Evolutionary conservation across 805 yeast species (phyloP), one percentile per base, ranked within the genome.

Genomic region (Cyberlindnera veronae): DNA sequence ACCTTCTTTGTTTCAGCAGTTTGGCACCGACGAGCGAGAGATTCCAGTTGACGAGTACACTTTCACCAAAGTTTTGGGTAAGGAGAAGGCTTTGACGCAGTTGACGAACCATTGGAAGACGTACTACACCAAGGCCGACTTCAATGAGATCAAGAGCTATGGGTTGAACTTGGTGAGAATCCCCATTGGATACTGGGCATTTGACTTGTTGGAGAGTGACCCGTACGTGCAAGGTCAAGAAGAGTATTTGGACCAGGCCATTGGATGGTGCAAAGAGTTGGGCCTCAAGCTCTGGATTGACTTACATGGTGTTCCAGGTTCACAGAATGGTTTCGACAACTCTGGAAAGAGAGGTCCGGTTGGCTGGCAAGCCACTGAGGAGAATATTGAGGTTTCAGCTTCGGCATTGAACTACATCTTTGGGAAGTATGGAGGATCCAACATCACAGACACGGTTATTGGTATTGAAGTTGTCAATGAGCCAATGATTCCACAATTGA

Each of bases 301-400:
- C 55, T 62, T 86, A 39, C 95, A 86, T 53, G 89, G 93, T 12
- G 81, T 74, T 10, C 93, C 95, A 6, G 93, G 91, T 1, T 81
- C 90, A 2, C 95, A 86, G 55, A 86, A 86, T 59, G 95, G 95
- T 12, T 85, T 85, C 66, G 91, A 85, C 54, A 86, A 85, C 53
- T 79, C 87, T 7, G 95, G 95, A 2, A 61, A 72, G 21, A 68
- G 89, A 54, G 62, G 62, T 15, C 54, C 58, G 14, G 50, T 68
- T n/a, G 62, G 62, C 4, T 76, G 79, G 79, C 65, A 64, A 38
- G 38, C 49, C 5, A 38, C 47, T 0, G 67, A 67, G 15, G 57
- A 63, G 33, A 71, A 79, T 43, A 64, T 70, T 29, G 61, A 70
- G 15, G 48, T 76, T 26, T 76, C 88, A 2, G 59, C 71, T 39